These are phyloP conservation scores for Boletus reticuloceps DNA, from an alignment of 768 basidiomycete species.

Conservation along the genomic window DNA sequence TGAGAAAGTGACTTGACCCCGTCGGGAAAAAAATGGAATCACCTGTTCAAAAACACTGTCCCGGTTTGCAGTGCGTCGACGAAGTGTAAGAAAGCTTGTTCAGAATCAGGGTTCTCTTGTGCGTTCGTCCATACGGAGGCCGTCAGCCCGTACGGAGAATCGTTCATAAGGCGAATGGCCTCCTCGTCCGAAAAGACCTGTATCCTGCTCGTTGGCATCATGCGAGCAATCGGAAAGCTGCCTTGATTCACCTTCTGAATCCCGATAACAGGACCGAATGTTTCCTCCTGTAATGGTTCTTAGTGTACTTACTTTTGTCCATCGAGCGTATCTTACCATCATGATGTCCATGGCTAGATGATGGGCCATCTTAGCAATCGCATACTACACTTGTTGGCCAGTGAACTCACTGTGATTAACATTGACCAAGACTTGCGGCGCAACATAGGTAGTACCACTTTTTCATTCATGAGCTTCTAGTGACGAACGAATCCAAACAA, in stretches of 20 bases:
- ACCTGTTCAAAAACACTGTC: conserved; percentile 92
- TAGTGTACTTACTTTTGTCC: background rate
- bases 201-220: background rate
- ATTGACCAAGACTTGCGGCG: conserved; percentile 85
- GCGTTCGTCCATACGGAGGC: conserved; percentile 92
- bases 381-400: background rate
- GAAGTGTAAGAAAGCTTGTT: conserved; percentile 57
- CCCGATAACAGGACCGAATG: conserved; percentile 91
- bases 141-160: conserved; percentile 92
- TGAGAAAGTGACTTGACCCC: background rate
- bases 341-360: conserved; percentile 84
- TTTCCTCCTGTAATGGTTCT: conserved; percentile 58
- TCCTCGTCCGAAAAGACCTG: conserved; percentile 86
- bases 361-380: conserved; percentile 2
- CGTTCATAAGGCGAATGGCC: conserved; percentile 91
- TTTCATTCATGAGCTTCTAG: background rate
- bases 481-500: background rate
- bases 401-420: conserved; percentile 77
- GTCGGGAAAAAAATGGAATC: background rate
- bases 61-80: conserved; percentile 81
- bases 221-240: background rate
- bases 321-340: conserved; percentile 51
- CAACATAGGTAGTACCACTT: conserved; percentile 84
- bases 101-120: conserved; percentile 55
- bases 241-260: conserved; percentile 72